phyloP scores from a whole-genome alignment of 257 asterid genomes.

The Solanum appendiculatum region DNA sequence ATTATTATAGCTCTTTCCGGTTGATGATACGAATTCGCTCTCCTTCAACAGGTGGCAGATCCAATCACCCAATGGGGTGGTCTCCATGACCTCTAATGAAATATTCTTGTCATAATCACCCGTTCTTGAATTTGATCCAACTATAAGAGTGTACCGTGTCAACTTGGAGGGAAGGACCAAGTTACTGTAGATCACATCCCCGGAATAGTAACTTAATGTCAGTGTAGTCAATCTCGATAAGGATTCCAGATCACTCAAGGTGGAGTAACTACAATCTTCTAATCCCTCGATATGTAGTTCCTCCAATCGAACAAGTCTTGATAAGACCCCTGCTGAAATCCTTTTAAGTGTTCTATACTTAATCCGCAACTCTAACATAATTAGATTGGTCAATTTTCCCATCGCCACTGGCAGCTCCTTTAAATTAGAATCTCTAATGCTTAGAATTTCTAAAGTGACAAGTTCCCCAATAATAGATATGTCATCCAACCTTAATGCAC shows the following conservation, averaged over 20 bases:
- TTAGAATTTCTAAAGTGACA: background rate
- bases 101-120: background rate
- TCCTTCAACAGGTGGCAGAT: background rate
- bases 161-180: background rate
- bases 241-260: background rate
- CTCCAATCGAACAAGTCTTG: background rate
- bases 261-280: background rate
- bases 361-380: background rate
- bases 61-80: background rate
- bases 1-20: background rate
- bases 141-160: background rate
- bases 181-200: background rate
- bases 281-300: background rate
- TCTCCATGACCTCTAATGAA: background rate
- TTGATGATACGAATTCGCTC: background rate
- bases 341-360: background rate
- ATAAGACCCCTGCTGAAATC: background rate
- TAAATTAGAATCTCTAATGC: background rate
- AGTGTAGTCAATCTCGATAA: background rate
- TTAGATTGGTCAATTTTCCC: background rate
- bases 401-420: background rate
- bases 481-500: background rate
- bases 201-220: background rate
- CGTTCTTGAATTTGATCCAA: accelerated
- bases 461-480: background rate